Percentiles rank a stretch among this genome's conserved stretches.
phyloP scores from a whole-genome alignment of 345 rosid species.

The Rhodamnia argentea region DNA sequence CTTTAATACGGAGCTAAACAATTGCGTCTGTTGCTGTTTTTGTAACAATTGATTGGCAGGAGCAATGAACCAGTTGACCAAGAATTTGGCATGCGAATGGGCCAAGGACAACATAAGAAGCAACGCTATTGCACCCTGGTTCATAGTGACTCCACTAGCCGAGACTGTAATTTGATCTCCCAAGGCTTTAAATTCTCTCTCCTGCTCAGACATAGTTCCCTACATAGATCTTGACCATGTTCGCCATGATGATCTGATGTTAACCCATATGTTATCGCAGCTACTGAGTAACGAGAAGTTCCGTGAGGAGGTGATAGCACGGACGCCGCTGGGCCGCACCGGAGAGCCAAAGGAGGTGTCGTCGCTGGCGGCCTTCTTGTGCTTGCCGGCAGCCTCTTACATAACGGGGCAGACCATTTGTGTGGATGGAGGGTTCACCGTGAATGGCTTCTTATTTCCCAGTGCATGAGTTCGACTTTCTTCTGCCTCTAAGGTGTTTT shows the following conservation, averaged over 20 bases:
- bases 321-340: constrained; percentile 22
- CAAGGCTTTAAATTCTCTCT: not conserved
- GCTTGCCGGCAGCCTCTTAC: constrained; percentile 44
- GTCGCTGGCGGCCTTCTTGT: constrained; percentile 32
- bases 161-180: not conserved
- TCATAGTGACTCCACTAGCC: constrained; percentile 4
- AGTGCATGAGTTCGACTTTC: not conserved
- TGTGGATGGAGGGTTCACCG: constrained; percentile 40
- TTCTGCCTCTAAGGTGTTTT: not conserved
- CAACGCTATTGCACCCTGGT: constrained; percentile 30
- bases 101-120: constrained; percentile 37
- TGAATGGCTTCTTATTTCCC: constrained; percentile 12
- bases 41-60: constrained; percentile 3
- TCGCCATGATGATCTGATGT: not conserved
- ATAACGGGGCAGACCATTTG: constrained; percentile 30
- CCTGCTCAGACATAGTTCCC: not conserved
- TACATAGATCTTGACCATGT: not conserved
- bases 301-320: not conserved
- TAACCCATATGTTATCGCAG: not conserved
- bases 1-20: not conserved
- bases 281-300: not conserved
- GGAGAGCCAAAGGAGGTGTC: constrained; percentile 38
- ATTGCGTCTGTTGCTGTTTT: not conserved
- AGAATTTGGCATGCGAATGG: constrained; percentile 44
- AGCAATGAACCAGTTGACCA: constrained; percentile 30